Evolutionary conservation across 345 rosid genomes (phyloP).

Genomic region (Populus euphratica): DNA sequence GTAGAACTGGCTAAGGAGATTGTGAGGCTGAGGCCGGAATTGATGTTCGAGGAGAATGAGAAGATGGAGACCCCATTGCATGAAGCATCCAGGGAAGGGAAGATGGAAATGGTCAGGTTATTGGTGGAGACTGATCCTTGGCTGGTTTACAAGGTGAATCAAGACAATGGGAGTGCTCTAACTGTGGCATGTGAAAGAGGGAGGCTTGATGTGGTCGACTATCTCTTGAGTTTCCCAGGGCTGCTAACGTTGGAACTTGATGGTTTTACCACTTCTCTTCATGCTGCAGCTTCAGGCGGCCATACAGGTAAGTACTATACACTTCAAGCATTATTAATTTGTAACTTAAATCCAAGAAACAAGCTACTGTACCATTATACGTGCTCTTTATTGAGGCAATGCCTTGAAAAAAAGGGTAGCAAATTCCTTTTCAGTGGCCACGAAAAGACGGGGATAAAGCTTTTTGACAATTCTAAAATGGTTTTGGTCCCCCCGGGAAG

Average conservation of each 20-base stretch:
- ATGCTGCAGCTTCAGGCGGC: conserved; percentile 38
- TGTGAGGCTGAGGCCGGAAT: conserved; percentile 39
- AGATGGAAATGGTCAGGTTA: conserved; percentile 29
- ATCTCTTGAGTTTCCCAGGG: conserved; percentile 18
- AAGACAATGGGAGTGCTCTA: conserved; percentile 16
- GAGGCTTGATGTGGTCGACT: conserved; percentile 22
- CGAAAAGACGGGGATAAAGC: no score
- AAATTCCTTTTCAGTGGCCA: no score
- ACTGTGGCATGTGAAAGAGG: conserved; percentile 36
- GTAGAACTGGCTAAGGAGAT: conserved; percentile 37
- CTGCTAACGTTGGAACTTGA: conserved; percentile 35
- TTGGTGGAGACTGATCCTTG: conserved; percentile 30
- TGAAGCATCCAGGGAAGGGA: conserved; percentile 44
- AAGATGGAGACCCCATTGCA: conserved; percentile 45
- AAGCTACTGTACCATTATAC: no score
- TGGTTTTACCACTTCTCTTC: conserved; percentile 32
- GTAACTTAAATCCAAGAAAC: no score
- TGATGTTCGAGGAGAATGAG: conserved; percentile 29
- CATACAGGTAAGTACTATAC: conserved; percentile 25
- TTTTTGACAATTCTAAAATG: no score
- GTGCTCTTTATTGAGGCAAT: no score
- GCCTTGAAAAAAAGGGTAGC: no score
- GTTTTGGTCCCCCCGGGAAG: no score
- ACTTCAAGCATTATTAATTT: no score
- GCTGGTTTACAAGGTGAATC: conserved; percentile 14